Conservation (phyloP, 2,329 filamentous ascomycete species). For the Periconia sp. region DNA sequence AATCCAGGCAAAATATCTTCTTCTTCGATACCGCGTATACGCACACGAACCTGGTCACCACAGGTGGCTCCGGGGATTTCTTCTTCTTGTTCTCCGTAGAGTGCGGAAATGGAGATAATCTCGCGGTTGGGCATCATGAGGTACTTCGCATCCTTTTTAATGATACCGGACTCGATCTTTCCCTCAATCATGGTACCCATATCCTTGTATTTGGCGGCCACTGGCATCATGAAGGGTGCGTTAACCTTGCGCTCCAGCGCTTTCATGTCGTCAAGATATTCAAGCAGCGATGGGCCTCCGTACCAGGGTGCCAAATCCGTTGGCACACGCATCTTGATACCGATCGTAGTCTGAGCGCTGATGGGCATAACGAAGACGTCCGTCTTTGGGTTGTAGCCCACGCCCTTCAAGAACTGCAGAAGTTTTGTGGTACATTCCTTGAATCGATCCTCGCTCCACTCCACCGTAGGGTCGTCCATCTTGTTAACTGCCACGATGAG, state of each 20-base stretch:
- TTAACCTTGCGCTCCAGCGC: constrained; percentile 94
- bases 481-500: constrained; percentile 89
- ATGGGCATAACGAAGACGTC: constrained; percentile 97
- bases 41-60: constrained; percentile 91
- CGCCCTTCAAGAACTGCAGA: constrained; percentile 80
- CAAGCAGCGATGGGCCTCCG: constrained; percentile 84
- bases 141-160: constrained; percentile 84
- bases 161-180: constrained; percentile 91
- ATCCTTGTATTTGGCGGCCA: constrained; percentile 94
- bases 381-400: constrained; percentile 91
- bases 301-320: constrained; percentile 80
- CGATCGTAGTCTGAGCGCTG: constrained; percentile 77
- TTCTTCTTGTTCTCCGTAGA: constrained; percentile 96
- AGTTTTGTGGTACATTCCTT: constrained; percentile 93
- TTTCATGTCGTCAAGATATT: constrained; percentile 93
- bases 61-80: constrained; percentile 80
- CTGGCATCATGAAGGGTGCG: constrained; percentile 98
- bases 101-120: constrained; percentile 74
- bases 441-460: constrained; percentile 93
- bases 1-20: constrained; percentile 96
- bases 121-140: constrained; percentile 96
- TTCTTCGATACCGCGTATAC: constrained; percentile 92
- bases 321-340: constrained; percentile 83
- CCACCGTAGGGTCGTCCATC: constrained; percentile 96
- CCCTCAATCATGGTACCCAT: constrained; percentile 98